These are phyloP conservation scores for Artemisia tridentata DNA, from an alignment of 129 eudicot species.

Conservation along the genomic window DNA sequence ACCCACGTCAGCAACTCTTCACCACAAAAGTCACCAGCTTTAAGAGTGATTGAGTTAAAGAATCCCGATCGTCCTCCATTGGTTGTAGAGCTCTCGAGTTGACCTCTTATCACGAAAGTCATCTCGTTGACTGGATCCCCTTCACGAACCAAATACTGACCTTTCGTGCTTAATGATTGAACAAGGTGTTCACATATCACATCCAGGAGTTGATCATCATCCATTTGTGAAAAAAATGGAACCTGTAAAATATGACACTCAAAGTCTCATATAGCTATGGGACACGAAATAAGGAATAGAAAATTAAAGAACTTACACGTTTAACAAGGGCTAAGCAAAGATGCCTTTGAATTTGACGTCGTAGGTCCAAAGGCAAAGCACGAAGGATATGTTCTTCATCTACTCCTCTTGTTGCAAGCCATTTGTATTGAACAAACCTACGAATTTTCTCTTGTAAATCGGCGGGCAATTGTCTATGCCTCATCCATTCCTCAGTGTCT, in stretches of 20 bases:
- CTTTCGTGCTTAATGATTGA: constrained; percentile 59
- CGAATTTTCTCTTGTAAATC: constrained; percentile 67
- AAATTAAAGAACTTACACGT: constrained; percentile 44
- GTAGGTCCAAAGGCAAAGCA: constrained; percentile 51
- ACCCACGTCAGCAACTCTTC: constrained; percentile 82
- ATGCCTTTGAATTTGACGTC: constrained; percentile 67
- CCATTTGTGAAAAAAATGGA: constrained; percentile 67
- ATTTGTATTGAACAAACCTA: constrained; percentile 64
- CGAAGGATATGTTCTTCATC: constrained; percentile 60
- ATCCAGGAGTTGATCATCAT: constrained; percentile 59
- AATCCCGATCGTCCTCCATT: constrained; percentile 64
- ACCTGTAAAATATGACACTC: constrained; percentile 37
- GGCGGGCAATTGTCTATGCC: constrained; percentile 61
- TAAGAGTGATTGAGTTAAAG: constrained; percentile 57
- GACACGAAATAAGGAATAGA: too few species aligned
- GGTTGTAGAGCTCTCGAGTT: constrained; percentile 66
- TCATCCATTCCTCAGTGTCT: constrained; percentile 81
- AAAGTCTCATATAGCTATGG: too few species aligned
- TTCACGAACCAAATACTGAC: constrained; percentile 54
- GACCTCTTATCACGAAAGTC: constrained; percentile 65
- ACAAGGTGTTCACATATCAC: constrained; percentile 65
- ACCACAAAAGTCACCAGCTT: constrained; percentile 69
- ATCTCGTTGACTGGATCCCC: constrained; percentile 71
- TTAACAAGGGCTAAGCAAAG: constrained; percentile 71
- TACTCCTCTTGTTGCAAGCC: constrained; percentile 79